Evolutionary conservation across 257 asterid species (phyloP).

Genomic region (Craterostigma plantagineum): DNA sequence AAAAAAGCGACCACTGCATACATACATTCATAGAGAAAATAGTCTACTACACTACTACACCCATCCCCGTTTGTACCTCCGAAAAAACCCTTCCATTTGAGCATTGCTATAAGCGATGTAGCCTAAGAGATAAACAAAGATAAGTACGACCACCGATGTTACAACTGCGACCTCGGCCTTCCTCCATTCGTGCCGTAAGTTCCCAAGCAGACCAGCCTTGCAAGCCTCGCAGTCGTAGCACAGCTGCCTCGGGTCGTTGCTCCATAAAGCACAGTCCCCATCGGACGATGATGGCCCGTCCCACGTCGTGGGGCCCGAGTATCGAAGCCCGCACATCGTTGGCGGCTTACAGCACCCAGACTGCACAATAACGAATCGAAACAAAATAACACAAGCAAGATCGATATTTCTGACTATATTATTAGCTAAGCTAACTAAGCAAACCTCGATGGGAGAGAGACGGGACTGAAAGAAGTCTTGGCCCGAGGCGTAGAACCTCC

Average conservation of each 20-base stretch:
- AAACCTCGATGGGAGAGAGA: constrained; percentile 74
- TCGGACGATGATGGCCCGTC: constrained; percentile 27
- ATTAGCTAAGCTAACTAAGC: no score
- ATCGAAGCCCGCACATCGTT: constrained; percentile 50
- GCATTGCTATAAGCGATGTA: constrained; percentile 79
- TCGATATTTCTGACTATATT: neutral
- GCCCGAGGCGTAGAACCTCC: constrained; percentile 51
- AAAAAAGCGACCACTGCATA: no score
- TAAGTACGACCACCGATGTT: constrained; percentile 44
- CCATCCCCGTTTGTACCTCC: constrained; percentile 52
- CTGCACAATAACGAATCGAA: constrained; percentile 19
- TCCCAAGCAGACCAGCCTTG: constrained; percentile 74
- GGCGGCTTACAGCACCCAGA: constrained; percentile 94
- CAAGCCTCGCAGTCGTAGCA: constrained; percentile 76
- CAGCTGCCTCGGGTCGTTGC: constrained; percentile 45
- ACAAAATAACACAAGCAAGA: no score
- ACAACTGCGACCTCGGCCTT: constrained; percentile 44
- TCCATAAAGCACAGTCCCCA: constrained; percentile 58
- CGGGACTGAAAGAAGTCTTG: constrained; percentile 11
- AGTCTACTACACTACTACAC: neutral
- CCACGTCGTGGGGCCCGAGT: constrained; percentile 47
- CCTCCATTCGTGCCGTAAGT: constrained; percentile 68
- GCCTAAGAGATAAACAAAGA: constrained; percentile 45
- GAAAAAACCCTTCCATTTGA: constrained; percentile 49
- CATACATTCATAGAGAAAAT: no score